Evolutionary conservation across 345 rosid species (phyloP), one percentile per base, ranked within the genome.

Genomic region (Brassica cretica): DNA sequence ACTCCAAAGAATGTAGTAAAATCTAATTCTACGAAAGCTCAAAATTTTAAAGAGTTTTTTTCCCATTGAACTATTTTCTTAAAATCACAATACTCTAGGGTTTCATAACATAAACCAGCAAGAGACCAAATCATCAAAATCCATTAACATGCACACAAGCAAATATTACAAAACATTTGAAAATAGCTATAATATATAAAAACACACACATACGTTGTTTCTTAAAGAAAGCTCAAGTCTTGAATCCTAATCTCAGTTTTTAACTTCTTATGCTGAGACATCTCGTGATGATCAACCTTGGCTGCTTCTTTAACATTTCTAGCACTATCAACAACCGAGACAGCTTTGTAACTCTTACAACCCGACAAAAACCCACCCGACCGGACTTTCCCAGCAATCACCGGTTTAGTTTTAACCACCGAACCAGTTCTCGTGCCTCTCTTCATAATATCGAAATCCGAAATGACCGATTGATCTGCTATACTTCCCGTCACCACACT

Each of bases 401-500:
- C 70, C 29, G 78, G 72, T 35, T 75, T 73, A 8, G 72, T 70
- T 19, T 41, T 75, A 64, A 70, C 72, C 30, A 64, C 27, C 56
- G 79, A 61, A 68, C 80, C 27, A 77, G 3, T 76, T 76, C 46
- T 14, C 73, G 19, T 18, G 75, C 76, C 79, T 82, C 74, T 68
- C 68, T 66, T 85, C 70, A 51, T 18, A 60, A 62, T 53, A 32
- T 89, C 93, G 14, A 73, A 83, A 73, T 93, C 97, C 1, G 97
- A 89, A 74, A 83, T 71, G 3, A 74, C 84, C 6, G 96, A 88
- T 77, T 82, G 83, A 46, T 91, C 98, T 2, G 90, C 93, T 8
- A 89, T 90, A 37, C 97, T 89, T 56, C 89, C 96, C 1, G 98
- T 94, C 69, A 90, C 90, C 1, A 91, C 97, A 66, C 98, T 94